These are phyloP conservation scores for Caryopteris hybrid DNA, from an alignment of 305 asterid species.

Conservation along the genomic window DNA sequence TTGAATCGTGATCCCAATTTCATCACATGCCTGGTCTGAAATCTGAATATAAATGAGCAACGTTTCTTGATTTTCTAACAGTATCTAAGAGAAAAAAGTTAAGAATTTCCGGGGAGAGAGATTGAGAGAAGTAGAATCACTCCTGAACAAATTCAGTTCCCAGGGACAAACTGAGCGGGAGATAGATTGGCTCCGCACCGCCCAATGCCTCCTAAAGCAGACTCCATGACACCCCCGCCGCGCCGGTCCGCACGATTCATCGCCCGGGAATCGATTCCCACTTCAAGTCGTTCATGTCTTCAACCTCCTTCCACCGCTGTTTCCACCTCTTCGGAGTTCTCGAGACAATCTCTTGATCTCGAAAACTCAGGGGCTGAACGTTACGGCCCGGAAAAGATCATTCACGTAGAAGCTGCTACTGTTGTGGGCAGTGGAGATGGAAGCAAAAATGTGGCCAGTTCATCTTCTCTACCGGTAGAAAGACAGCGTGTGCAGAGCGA, in stretches of 20 bases:
- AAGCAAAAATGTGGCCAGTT: background rate
- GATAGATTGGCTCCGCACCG: background rate
- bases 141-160: too few relatives aligned
- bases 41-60: too few relatives aligned
- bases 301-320: conserved; percentile 2
- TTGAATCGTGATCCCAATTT: too few relatives aligned
- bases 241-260: conserved; percentile 18
- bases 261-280: background rate
- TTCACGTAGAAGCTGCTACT: conserved; percentile 8
- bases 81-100: too few relatives aligned
- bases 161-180: too few relatives aligned
- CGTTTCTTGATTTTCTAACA: too few relatives aligned
- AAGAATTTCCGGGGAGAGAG: too few relatives aligned
- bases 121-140: too few relatives aligned
- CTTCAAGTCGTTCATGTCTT: background rate
- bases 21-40: too few relatives aligned
- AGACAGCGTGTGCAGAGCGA: conserved; percentile 1
- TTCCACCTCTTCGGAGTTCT: conserved; percentile 3
- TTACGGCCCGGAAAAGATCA: conserved; percentile 5
- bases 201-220: conserved; percentile 39
- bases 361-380: background rate
- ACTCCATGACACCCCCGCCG: conserved; percentile 20
- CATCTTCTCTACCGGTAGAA: background rate
- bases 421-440: conserved; percentile 12
- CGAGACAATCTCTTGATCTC: background rate